Evolutionary conservation across 306 rosid genomes (phyloP).

Genomic region (Notholithocarpus densiflorus): DNA sequence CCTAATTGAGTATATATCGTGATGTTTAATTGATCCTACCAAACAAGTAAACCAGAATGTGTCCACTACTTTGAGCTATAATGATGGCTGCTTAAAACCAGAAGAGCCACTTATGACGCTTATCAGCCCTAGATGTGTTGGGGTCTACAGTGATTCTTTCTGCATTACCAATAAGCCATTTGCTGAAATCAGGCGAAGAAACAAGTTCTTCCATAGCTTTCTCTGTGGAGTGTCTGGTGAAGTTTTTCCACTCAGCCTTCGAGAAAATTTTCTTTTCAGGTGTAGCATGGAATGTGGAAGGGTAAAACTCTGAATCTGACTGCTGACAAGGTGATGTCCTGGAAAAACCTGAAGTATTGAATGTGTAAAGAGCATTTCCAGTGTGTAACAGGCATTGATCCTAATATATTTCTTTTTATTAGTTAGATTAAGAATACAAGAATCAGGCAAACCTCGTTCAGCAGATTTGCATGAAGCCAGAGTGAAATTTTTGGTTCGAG

Average conservation of each 20-base stretch:
- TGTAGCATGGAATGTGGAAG: constrained; percentile 69
- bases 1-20: neutral
- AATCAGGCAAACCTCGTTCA: constrained; percentile 47
- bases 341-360: constrained; percentile 32
- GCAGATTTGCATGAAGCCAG: constrained; percentile 45
- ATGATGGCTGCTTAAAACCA: constrained; percentile 39
- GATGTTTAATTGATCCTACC: neutral
- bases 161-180: constrained; percentile 59
- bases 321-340: constrained; percentile 32
- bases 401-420: neutral
- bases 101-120: constrained; percentile 35
- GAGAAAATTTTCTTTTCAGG: constrained; percentile 64
- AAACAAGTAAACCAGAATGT: neutral
- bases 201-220: constrained; percentile 73
- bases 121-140: constrained; percentile 28
- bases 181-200: constrained; percentile 70
- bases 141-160: constrained; percentile 63
- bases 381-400: neutral
- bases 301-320: constrained; percentile 38
- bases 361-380: neutral
- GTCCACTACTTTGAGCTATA: neutral
- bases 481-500: constrained; percentile 30
- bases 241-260: constrained; percentile 69
- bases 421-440: constrained; percentile 12
- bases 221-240: constrained; percentile 70